Conservation (phyloP, 192 early-diverging fungal genomes). For the Backusella tarrabulga region DNA sequence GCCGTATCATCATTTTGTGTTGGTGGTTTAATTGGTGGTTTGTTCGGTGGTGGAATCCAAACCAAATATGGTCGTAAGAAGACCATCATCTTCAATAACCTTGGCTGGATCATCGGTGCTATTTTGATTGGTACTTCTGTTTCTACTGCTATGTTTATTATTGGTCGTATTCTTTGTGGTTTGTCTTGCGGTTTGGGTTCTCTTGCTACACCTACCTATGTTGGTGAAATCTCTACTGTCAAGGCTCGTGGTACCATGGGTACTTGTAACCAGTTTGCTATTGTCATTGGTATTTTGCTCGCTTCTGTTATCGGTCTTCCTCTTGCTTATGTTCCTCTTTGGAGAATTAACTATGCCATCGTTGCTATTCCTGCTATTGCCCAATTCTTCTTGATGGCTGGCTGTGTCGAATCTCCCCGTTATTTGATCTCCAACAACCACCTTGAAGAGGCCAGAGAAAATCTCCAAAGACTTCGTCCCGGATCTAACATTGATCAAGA, state of each 20-base stretch:
- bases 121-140: conserved; percentile 63
- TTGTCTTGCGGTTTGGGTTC: conserved; percentile 71
- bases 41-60: conserved; percentile 49
- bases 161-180: conserved; percentile 75
- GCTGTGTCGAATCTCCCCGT: conserved; percentile 79
- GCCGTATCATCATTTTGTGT: conserved; percentile 47
- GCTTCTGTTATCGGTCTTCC: conserved; percentile 68
- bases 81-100: conserved; percentile 64
- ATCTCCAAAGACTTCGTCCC: conserved; percentile 55
- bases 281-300: conserved; percentile 77
- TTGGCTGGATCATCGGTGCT: conserved; percentile 65
- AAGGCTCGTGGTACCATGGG: conserved; percentile 69
- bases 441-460: conserved; percentile 53
- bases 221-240: conserved; percentile 77
- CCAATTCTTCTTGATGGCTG: conserved; percentile 59
- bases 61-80: conserved; percentile 48
- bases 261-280: conserved; percentile 72
- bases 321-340: conserved; percentile 57
- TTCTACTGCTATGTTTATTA: conserved; percentile 57
- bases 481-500: conserved; percentile 55
- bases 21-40: conserved; percentile 57
- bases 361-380: conserved; percentile 58
- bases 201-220: conserved; percentile 61
- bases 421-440: conserved; percentile 66
- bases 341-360: conserved; percentile 70